Evolutionary conservation across 805 yeast species (phyloP), one percentile per base, ranked within the genome.

Genomic region (Ogataea degrootiae): DNA sequence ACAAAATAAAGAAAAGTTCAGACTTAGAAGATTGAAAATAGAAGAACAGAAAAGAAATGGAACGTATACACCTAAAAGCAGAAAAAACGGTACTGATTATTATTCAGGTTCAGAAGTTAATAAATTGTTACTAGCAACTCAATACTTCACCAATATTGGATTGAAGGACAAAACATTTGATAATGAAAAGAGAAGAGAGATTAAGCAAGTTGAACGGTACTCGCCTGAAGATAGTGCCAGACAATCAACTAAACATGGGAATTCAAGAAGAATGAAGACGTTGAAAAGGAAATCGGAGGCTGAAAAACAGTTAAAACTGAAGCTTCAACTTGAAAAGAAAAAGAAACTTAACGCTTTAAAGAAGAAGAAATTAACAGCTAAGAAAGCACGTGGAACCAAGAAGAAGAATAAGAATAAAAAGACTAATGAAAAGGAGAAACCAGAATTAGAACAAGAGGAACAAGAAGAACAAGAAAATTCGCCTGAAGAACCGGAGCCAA

Each of bases 91-190:
- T 2, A 37, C 44, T 6, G 31, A 33, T 0, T 60, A 58, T 45
- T 61, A 57, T 41, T 23, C 39, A 6, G 65, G 65, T 15, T 43
- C 49, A 14, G 43, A 47, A 38, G 29, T 56, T 22, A 56, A 58
- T 1, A 49, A 38, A 37, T 47, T 64, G 14, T 42, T 59, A 16
- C 57, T 57, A 23, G 66, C 66, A 3, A 52, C 67, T 6, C 44
- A 47, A 26, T 54, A 51, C 46, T 62, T 65, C 38, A 53, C 61
- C 2, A 54, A 49, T 39, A 48, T 54, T 9, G 66, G 62, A 5
- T 42, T 37, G 12, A 29, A 44, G 16, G 43, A 34, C 11, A 14
- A 21, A 14, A 3, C 39, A 16, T 43, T 53, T 19, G 48, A 43
- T 29, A 44, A 42, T 22, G 17, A 19, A 6, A 21, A 39, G 33